Evolutionary conservation across 176 grass and related monocot genomes (phyloP), one percentile per base, ranked within the genome.

Genomic region (Juncus inflexus): DNA sequence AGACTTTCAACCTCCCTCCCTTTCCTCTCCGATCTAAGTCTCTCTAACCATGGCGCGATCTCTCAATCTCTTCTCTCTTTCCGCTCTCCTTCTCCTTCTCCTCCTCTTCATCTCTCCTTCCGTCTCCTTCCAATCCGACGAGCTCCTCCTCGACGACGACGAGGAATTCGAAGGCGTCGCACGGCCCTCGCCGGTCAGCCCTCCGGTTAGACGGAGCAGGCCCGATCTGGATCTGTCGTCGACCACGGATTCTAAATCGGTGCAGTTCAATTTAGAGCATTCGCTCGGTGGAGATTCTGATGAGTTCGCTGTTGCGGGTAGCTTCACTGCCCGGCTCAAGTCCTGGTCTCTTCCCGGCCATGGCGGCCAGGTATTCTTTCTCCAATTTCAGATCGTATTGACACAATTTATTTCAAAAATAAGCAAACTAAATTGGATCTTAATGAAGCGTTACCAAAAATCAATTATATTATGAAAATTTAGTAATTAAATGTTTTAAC

Each of bases 251-350:
- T 89, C 92, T 50, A 97, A 86, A 73, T 60, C 82, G 7, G 50
- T 89, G 40, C 92, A 97, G 65, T 91, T 97, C 64, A 36, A 81
- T 14, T 84, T 97, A 43, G 92, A 97, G 69, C 92, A 97, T 60
- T 72, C 77, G 74, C 74, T 97, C 52, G 82, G 79, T 39, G 55
- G 11, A 28, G 78, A 64, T 63, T 69, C 76, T 36, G 88, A 74
- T 36, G 88, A 74, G 42, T 92, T 97, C 87, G 50, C 15, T 59
- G 14, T 73, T 2, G 94, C 83, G 5, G 94, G 94, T 7, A 75
- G 80, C 52, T 97, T 97, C 71, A 91, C 88, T 11, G 94, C 94
- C 5, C 88, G 94, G 43, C 87, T 97, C 74, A 97, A 91, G 83
- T 84, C 88, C 64, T 84, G 75, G 70, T 79, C 73, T 59, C 87